Evolutionary conservation across 306 rosid species (phyloP).

Genomic region (Begonia masoniana): DNA sequence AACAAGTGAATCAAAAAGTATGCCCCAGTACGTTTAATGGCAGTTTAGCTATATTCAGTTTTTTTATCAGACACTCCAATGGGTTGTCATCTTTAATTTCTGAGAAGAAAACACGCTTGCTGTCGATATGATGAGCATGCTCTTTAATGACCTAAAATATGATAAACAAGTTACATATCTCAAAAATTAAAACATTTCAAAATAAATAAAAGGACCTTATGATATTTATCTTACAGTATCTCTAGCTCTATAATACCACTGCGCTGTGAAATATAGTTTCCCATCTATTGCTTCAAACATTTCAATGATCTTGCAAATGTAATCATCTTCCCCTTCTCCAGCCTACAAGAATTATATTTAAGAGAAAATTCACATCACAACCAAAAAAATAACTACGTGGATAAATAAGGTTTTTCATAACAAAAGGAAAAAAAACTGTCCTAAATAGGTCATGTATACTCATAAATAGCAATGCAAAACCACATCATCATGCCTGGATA

Average conservation of each 20-base stretch:
- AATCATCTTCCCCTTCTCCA: slow-evolving; percentile 22
- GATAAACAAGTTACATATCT: too few species aligned
- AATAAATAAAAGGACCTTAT: too few species aligned
- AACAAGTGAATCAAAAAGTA: background rate
- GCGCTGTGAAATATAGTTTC: slow-evolving; percentile 35
- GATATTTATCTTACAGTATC: slow-evolving; percentile 53
- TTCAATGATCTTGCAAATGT: slow-evolving; percentile 59
- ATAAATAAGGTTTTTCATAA: too few species aligned
- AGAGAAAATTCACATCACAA: background rate
- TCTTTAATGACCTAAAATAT: slow-evolving; percentile 35
- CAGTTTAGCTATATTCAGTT: slow-evolving; percentile 23
- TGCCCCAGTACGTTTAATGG: slow-evolving; percentile 23
- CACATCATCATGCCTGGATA: background rate
- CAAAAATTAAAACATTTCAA: too few species aligned
- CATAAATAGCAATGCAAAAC: background rate
- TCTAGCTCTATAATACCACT: slow-evolving; percentile 68
- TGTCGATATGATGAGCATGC: slow-evolving; percentile 28
- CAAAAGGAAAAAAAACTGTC: too few species aligned
- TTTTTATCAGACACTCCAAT: slow-evolving; percentile 45
- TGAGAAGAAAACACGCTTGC: slow-evolving; percentile 59
- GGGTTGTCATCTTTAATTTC: slow-evolving; percentile 52
- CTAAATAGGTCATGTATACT: too few species aligned
- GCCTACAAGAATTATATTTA: slow-evolving; percentile 22
- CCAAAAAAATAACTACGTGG: too few species aligned
- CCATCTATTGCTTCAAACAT: slow-evolving; percentile 60